Evolutionary conservation across 768 basidiomycete species (phyloP).

Genomic region (Clitopilus hobsonii): DNA sequence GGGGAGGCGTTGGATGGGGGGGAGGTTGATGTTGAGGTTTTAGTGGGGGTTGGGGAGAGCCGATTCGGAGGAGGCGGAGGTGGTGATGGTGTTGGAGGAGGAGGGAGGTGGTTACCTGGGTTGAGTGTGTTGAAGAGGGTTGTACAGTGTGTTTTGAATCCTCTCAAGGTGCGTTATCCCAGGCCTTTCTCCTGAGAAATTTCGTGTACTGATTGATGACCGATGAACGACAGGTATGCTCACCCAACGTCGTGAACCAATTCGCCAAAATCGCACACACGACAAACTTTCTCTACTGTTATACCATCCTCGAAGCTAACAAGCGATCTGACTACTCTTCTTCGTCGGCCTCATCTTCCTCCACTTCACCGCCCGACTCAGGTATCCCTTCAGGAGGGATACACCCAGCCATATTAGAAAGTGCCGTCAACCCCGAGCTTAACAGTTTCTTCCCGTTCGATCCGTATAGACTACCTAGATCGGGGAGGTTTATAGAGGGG

Average conservation of each 20-base stretch:
- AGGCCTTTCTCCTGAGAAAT: neutral
- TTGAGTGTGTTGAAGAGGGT: slow-evolving; percentile 75
- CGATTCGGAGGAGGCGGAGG: slow-evolving; percentile 35
- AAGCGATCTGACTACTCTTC: slow-evolving; percentile 54
- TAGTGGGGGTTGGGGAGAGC: slow-evolving; percentile 14
- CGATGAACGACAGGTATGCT: slow-evolving; percentile 93
- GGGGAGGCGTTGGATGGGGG: slow-evolving; percentile 17
- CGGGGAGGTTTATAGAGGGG: slow-evolving; percentile 68
- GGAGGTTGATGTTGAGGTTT: slow-evolving; percentile 45
- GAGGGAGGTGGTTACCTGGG: slow-evolving; percentile 82
- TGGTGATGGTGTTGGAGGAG: slow-evolving; percentile 58
- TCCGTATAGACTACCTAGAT: slow-evolving; percentile 86
- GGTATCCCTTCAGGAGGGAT: slow-evolving; percentile 8
- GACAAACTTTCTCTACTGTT: slow-evolving; percentile 91
- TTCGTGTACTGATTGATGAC: no score
- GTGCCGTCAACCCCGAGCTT: slow-evolving; percentile 57
- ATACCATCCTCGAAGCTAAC: slow-evolving; percentile 88
- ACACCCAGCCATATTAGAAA: slow-evolving; percentile 24
- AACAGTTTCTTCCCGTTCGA: slow-evolving; percentile 99
- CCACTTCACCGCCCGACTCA: no score
- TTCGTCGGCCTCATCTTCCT: no score
- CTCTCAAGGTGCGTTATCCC: slow-evolving; percentile 64
- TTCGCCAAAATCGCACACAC: slow-evolving; percentile 92
- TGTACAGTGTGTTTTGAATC: slow-evolving; percentile 80
- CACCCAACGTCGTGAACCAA: slow-evolving; percentile 83